These are phyloP conservation scores for Mortierella polycephala DNA, from an alignment of 371 early-diverging fungal genomes.

Conservation along the genomic window DNA sequence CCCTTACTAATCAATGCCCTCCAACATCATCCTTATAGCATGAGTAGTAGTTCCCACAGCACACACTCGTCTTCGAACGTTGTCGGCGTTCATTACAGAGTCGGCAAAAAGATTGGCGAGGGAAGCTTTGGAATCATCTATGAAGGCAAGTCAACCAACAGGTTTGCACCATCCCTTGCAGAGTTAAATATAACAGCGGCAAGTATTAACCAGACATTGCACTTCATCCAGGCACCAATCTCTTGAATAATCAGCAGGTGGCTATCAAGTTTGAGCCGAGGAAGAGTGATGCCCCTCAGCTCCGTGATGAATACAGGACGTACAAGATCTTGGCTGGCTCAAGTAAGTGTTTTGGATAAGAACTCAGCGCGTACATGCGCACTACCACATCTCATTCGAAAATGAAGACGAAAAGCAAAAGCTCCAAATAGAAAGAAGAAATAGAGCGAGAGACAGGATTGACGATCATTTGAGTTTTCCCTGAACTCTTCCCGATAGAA, in stretches of 20 bases:
- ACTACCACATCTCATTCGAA: too few species aligned
- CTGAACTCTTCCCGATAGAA: background rate
- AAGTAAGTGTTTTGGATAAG: slow-evolving; percentile 57
- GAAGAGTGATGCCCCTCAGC: slow-evolving; percentile 94
- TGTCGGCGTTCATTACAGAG: slow-evolving; percentile 95
- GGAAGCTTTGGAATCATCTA: slow-evolving; percentile 98
- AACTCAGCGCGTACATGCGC: background rate
- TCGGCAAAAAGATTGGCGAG: slow-evolving; percentile 96
- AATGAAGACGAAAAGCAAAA: too few species aligned
- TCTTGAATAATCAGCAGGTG: slow-evolving; percentile 83
- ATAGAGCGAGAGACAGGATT: too few species aligned
- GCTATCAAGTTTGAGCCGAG: slow-evolving; percentile 96
- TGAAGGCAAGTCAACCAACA: slow-evolving; percentile 79
- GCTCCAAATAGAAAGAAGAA: too few species aligned
- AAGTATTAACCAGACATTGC: too few species aligned
- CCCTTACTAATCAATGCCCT: background rate
- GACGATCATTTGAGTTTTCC: background rate
- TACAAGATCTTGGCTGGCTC: slow-evolving; percentile 87
- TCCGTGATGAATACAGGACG: slow-evolving; percentile 92
- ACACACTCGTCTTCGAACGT: slow-evolving; percentile 64
- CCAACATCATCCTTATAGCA: slow-evolving; percentile 6
- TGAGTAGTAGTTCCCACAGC: slow-evolving; percentile 54
- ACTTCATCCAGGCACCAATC: slow-evolving; percentile 62
- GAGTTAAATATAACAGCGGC: background rate
- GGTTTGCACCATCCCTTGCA: background rate